Evolutionary conservation across 2,329 filamentous ascomycete species (phyloP).

Genomic region (Fusarium torulosum): DNA sequence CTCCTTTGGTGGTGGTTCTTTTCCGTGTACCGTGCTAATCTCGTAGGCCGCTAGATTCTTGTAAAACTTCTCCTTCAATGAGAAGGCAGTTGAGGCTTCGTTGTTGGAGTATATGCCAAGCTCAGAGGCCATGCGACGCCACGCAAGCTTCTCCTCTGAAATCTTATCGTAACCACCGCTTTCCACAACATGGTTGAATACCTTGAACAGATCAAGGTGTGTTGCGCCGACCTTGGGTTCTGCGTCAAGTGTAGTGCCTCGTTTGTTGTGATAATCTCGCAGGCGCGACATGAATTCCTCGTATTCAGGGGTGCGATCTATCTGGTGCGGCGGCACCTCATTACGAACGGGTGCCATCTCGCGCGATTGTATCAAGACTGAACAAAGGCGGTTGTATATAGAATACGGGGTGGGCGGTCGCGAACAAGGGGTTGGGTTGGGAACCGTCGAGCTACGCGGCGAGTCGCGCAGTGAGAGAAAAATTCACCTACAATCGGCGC

Average conservation of each 20-base stretch:
- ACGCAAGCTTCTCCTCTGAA: slow-evolving; percentile 85
- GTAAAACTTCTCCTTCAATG: slow-evolving; percentile 89
- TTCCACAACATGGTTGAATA: slow-evolving; percentile 81
- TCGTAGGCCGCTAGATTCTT: slow-evolving; percentile 90
- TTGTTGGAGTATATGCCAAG: slow-evolving; percentile 81
- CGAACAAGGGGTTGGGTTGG: slow-evolving; percentile 3
- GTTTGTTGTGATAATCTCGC: slow-evolving; percentile 79
- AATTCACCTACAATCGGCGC: slow-evolving; percentile 10
- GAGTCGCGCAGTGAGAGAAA: slow-evolving; percentile 16
- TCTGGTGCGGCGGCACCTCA: slow-evolving; percentile 58
- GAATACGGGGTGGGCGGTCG: slow-evolving; percentile 20
- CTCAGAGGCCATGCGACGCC: slow-evolving; percentile 82
- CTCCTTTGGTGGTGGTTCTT: slow-evolving; percentile 87
- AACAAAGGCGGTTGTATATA: slow-evolving; percentile 10
- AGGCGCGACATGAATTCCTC: slow-evolving; percentile 82
- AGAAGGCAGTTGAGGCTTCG: slow-evolving; percentile 85
- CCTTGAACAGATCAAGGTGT: slow-evolving; percentile 80
- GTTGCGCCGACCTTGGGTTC: slow-evolving; percentile 84
- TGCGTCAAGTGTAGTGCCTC: slow-evolving; percentile 82
- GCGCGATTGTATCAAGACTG: slow-evolving; percentile 9
- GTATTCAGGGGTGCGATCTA: slow-evolving; percentile 77
- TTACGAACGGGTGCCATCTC: slow-evolving; percentile 53
- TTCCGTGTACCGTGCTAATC: slow-evolving; percentile 80
- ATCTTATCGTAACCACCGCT: slow-evolving; percentile 89
- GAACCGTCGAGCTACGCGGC: slow-evolving; percentile 12